Base-by-base conservation (phyloP, 768 basidiomycete species). In the Trametes cubensis region DNA sequence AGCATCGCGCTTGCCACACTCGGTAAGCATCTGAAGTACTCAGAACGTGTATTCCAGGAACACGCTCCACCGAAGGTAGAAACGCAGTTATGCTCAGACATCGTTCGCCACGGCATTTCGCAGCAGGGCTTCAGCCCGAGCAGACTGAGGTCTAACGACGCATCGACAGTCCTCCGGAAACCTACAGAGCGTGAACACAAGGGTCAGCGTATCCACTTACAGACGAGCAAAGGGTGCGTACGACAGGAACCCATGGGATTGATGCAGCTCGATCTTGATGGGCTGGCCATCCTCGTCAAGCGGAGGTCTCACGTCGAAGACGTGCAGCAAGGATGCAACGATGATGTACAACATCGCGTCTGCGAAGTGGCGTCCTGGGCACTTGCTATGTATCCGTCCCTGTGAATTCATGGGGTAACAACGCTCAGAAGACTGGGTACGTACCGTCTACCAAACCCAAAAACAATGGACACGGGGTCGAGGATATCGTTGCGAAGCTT, bases 401-500 rank as follows among this genome's bases (percentile, higher is more conserved):
- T 10, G 15, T 15, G 4, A 7, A 23, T 17, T 23, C 28, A 34
- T 2, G 5, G 20, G 4, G 1, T 26, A 15, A n/a, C 8, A 11
- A 5, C 18, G 5, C 18, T 14, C 11, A 3, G 26, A 25, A 23
- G 60, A 25, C 26, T 18, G 34, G 7, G 23, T 3, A 60, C 40
- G 14, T 42, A 66, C 65, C 65, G 45, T 8, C 66, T 50, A 1
- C 71, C 74, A 51, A 42, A 70, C 14, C 73, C 74, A 52, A 74
- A 75, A 11, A 62, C 62, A 15, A 69, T 38, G 6, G 25, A n/a
- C 6, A 23, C 34, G 7, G 66, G 66, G 39, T 63, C 61, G 30
- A 26, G 58, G 47, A 60, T 50, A n/a, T 85, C 74, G 25, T 87
- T 80, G 70, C 95, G 90, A 45, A 99, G 80, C 93, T 94, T 47